Conservation (phyloP, 441 rosid species). For the Euphorbia corollata region DNA sequence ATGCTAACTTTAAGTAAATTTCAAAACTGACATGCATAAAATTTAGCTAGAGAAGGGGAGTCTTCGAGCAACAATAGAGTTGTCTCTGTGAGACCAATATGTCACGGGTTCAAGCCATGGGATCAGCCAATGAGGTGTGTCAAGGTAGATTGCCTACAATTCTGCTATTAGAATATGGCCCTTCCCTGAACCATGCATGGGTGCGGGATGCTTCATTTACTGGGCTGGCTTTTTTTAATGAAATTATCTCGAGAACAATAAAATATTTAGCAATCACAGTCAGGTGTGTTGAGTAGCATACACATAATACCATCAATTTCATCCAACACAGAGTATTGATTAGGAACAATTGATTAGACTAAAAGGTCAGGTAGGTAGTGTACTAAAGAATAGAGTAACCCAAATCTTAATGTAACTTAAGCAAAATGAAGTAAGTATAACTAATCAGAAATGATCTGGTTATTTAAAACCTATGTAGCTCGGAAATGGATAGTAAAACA, state of each 20-base stretch:
- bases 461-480: too few species aligned
- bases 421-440: background rate
- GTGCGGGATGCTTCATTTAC: too few species aligned
- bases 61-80: too few species aligned
- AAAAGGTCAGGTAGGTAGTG: background rate
- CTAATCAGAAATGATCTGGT: background rate
- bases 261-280: background rate
- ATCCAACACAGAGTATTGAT: background rate
- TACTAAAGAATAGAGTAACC: background rate
- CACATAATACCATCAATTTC: background rate
- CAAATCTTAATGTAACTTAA: background rate
- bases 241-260: background rate
- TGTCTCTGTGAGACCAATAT: too few species aligned
- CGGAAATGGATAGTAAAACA: too few species aligned
- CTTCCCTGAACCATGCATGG: too few species aligned
- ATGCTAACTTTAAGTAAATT: background rate
- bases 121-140: too few species aligned
- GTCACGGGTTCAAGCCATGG: too few species aligned
- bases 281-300: background rate
- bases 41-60: background rate
- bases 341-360: background rate
- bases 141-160: too few species aligned
- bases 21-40: background rate
- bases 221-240: too few species aligned
- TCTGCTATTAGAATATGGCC: too few species aligned